Conservation (phyloP, 1,139 yeast species). For the Kluyveromyces marxianus region DNA sequence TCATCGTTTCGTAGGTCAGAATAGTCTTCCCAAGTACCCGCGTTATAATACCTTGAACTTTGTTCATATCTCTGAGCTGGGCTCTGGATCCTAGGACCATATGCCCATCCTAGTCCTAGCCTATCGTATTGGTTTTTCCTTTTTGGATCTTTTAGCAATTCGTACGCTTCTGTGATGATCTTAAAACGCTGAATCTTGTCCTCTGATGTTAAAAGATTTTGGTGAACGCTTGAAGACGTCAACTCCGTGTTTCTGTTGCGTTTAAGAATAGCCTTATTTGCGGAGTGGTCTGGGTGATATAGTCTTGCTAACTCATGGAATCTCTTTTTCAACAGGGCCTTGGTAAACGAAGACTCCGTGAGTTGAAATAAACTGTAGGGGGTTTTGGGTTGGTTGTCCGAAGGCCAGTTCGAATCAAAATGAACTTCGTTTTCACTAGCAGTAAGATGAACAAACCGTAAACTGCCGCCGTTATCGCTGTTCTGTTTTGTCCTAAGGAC, state of each 20-base stretch:
- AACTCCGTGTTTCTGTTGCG: constrained; percentile 2
- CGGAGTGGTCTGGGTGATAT: constrained; percentile 77
- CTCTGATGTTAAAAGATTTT: constrained; percentile 27
- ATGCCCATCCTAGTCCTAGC: constrained; percentile 36
- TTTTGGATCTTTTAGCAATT: constrained; percentile 52
- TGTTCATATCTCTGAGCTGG: constrained; percentile 18
- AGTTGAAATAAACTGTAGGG: constrained; percentile 5
- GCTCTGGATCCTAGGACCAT: constrained; percentile 17
- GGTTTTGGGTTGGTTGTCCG: constrained; percentile 3
- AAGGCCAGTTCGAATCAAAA: constrained; percentile 5
- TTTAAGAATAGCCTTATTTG: constrained; percentile 26
- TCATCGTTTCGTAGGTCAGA: constrained; percentile 14
- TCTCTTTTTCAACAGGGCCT: constrained; percentile 39
- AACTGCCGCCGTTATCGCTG: no score
- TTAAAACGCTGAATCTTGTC: constrained; percentile 58
- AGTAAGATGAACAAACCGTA: background rate
- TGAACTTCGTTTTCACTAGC: background rate
- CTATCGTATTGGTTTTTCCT: constrained; percentile 39
- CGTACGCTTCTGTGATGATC: constrained; percentile 65
- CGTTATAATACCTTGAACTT: constrained; percentile 46
- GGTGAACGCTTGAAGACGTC: constrained; percentile 12
- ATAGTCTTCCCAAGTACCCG: constrained; percentile 68
- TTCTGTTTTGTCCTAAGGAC: no score
- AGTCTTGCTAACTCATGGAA: constrained; percentile 65
- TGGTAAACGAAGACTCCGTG: background rate